phyloP scores from a whole-genome alignment of 2,329 filamentous ascomycete genomes.

The Dryadomyces sulphureus region DNA sequence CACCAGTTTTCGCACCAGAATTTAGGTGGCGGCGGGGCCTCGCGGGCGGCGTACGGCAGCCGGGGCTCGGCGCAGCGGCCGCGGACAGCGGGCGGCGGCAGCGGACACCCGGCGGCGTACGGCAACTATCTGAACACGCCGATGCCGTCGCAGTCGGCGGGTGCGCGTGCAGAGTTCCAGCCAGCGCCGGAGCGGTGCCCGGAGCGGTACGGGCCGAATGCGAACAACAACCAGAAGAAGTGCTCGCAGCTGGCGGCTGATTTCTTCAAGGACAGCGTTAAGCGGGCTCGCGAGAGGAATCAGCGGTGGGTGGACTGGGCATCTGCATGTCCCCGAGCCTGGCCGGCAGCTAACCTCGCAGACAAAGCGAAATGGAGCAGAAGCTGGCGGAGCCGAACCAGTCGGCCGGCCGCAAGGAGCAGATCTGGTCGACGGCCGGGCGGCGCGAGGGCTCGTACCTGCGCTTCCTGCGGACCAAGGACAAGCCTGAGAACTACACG shows the following conservation, averaged over 20 bases:
- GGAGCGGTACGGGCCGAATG: slow-evolving; percentile 53
- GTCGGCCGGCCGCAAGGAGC: slow-evolving; percentile 61
- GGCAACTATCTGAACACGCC: slow-evolving; percentile 54
- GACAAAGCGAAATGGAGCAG: slow-evolving; percentile 83
- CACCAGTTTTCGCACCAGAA: slow-evolving; percentile 98
- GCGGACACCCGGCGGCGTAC: slow-evolving; percentile 46
- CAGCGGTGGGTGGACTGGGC: slow-evolving; percentile 59
- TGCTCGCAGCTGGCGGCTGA: slow-evolving; percentile 61
- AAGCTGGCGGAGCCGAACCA: slow-evolving; percentile 66
- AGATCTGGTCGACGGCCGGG: slow-evolving; percentile 71
- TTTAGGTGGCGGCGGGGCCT: slow-evolving; percentile 56
- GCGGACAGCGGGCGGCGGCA: slow-evolving; percentile 64
- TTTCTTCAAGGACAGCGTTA: slow-evolving; percentile 98
- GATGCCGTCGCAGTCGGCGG: slow-evolving; percentile 42
- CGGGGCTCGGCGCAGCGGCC: slow-evolving; percentile 60
- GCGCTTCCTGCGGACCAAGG: slow-evolving; percentile 84
- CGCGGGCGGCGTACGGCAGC: slow-evolving; percentile 55
- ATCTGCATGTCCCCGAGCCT: no score
- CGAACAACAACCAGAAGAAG: slow-evolving; percentile 57
- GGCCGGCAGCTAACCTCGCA: no score
- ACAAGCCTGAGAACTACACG: slow-evolving; percentile 85
- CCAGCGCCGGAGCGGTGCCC: slow-evolving; percentile 75
- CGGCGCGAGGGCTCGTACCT: slow-evolving; percentile 86
- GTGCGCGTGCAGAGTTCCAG: slow-evolving; percentile 53
- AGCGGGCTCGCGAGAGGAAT: slow-evolving; percentile 87